These are phyloP conservation scores for Metschnikowia cubensis DNA, from an alignment of 805 yeast genomes.

Conservation along the genomic window DNA sequence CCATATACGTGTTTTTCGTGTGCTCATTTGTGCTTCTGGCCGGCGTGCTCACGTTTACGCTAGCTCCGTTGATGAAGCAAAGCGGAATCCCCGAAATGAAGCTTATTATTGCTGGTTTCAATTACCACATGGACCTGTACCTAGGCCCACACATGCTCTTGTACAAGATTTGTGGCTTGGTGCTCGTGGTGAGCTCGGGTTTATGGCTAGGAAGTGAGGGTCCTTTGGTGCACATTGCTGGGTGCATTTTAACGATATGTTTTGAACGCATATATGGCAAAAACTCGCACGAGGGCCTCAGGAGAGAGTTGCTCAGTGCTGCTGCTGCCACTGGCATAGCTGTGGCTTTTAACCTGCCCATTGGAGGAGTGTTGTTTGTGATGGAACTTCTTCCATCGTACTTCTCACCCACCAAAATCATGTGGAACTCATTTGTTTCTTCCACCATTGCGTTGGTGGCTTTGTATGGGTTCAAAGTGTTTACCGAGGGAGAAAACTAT, in stretches of 20 bases:
- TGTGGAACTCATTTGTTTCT: constrained; percentile 84
- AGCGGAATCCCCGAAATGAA: constrained; percentile 76
- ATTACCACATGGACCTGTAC: constrained; percentile 43
- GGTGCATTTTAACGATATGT: constrained; percentile 43
- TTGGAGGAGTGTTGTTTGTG: constrained; percentile 82
- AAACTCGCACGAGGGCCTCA: constrained; percentile 49
- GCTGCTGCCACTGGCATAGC: constrained; percentile 83
- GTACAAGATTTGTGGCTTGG: constrained; percentile 54
- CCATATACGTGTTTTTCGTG: constrained; percentile 32
- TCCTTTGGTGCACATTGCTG: constrained; percentile 76
- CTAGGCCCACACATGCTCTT: constrained; percentile 50
- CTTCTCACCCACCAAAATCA: constrained; percentile 56
- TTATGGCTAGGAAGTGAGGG: constrained; percentile 86
- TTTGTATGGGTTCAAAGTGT: constrained; percentile 38
- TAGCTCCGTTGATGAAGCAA: constrained; percentile 30
- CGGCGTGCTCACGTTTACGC: constrained; percentile 25
- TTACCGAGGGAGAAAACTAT: constrained; percentile 39
- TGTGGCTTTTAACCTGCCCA: constrained; percentile 81
- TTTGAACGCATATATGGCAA: constrained; percentile 29
- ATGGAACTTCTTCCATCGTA: constrained; percentile 65
- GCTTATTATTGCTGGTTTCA: constrained; percentile 62
- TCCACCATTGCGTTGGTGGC: constrained; percentile 70
- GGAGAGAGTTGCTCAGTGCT: constrained; percentile 66
- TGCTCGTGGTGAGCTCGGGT: constrained; percentile 69
- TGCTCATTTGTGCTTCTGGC: constrained; percentile 23